phyloP scores from a whole-genome alignment of 768 basidiomycete species.

The Cystofilobasidium macerans region DNA sequence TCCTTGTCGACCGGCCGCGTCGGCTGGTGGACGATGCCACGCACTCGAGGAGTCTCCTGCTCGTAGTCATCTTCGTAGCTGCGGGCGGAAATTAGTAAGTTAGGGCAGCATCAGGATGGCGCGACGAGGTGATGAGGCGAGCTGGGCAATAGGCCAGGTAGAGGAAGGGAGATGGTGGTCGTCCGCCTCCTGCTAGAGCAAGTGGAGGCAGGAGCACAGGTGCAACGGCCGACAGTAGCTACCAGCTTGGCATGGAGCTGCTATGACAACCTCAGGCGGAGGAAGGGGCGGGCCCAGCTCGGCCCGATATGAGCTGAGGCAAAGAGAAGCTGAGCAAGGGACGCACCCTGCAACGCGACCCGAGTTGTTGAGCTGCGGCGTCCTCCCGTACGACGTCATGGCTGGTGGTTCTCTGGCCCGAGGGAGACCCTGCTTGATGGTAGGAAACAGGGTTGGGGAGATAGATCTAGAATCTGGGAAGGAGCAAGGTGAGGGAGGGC shows the following conservation, averaged over 20 bases:
- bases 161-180: no score
- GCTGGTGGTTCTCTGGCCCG: not conserved
- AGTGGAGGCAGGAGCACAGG: not conserved
- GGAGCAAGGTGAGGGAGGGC: not conserved
- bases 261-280: not conserved
- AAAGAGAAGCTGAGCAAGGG: not conserved
- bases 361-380: not conserved
- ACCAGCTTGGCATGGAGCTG: no score
- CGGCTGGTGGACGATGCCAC: slow-evolving; percentile 56
- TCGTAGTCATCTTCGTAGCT: slow-evolving; percentile 27
- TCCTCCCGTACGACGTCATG: slow-evolving; percentile 2
- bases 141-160: no score
- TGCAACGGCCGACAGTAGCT: no score
- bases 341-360: not conserved
- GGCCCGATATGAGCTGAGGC: not conserved
- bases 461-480: not conserved
- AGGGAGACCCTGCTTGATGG: slow-evolving; percentile 1
- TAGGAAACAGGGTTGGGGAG: not conserved
- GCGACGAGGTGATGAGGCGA: not conserved
- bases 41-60: slow-evolving; percentile 15
- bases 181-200: no score
- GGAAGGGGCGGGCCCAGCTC: not conserved
- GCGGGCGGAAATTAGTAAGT: not conserved
- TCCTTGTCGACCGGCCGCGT: slow-evolving; percentile 98
- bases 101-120: not conserved